Evolutionary conservation across 768 basidiomycete genomes (phyloP).

Genomic region (Coprinellus aureogranulatus): DNA sequence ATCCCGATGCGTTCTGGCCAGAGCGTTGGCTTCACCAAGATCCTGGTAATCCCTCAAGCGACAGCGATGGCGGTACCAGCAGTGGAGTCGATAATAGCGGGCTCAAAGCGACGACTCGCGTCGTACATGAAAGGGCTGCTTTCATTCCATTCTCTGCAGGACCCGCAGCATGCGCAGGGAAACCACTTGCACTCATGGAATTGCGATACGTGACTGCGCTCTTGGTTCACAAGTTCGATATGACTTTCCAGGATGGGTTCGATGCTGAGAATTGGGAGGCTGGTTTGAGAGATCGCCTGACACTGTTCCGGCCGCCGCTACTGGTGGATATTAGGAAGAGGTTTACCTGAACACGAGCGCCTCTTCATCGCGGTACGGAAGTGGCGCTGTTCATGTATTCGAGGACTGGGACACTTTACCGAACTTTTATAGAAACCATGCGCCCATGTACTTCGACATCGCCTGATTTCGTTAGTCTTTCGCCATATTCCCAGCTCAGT

Average conservation of each 20-base stretch:
- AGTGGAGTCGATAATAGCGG: background rate
- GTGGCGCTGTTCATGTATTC: too few species aligned
- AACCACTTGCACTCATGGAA: constrained; percentile 32
- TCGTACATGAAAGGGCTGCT: background rate
- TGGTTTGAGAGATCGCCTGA: constrained; percentile 11
- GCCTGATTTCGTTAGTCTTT: too few species aligned
- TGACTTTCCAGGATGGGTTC: constrained; percentile 11
- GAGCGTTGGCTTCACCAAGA: constrained; percentile 31
- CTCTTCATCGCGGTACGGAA: too few species aligned
- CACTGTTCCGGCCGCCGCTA: constrained; percentile 9
- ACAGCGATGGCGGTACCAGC: background rate
- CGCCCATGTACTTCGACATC: too few species aligned
- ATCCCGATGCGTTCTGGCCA: constrained; percentile 34
- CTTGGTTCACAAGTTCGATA: constrained; percentile 7
- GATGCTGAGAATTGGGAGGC: constrained; percentile 11
- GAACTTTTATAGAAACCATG: too few species aligned
- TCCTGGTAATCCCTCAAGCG: too few species aligned
- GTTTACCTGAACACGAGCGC: too few species aligned
- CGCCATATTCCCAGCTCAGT: too few species aligned
- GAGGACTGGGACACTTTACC: too few species aligned
- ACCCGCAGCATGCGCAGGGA: constrained; percentile 53
- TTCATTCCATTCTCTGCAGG: constrained; percentile 41
- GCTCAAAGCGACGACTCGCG: background rate
- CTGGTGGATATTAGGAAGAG: background rate
- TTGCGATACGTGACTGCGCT: constrained; percentile 22